Evolutionary conservation across 108 stramenopile species (phyloP), one percentile per base, ranked within the genome.

Genomic region (Conticribra guillardii): DNA sequence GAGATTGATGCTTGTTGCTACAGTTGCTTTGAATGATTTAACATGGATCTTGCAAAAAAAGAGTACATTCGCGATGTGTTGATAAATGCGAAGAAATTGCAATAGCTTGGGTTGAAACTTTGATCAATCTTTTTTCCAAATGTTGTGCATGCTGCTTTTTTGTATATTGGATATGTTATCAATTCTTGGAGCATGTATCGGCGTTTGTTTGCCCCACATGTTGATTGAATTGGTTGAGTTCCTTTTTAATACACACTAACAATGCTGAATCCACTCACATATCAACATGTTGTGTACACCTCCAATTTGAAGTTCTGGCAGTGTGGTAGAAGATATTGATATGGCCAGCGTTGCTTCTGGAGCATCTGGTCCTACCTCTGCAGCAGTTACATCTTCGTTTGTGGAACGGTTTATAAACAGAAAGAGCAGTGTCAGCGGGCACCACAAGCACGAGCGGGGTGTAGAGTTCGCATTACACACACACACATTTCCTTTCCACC

Each of bases 281-380:
- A 11, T 11, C 15, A 11, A 8, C 15, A 44, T 15, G 11, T 44
- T 44, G 44, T 11, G 15, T 44, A n/a, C n/a, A n/a, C 51, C 51
- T 52, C 18, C 18, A 19, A 14, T 19, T 52, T 52, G n/a, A n/a
- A n/a, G n/a, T n/a, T n/a, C n/a, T n/a, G n/a, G n/a, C 18, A 52
- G 82, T 51, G 80, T 84, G 8, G 33, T 74, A 18, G 86, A 87
- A 60, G 86, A 87, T 48, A 82, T 84, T 59, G 85, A 83, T 19
- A 75, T 79, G 44, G 55, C 61, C 3, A 55, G 61, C 45, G 53
- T 73, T 9, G 54, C 54, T 37, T 53, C 64, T n/a, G 77, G 50
- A 33, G 69, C 62, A 3, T 67, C 31, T 37, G 62, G 27, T 8
- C 41, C 32, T 15, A 18, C 51, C 21, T 0, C 9, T 30, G 21